Base-by-base conservation (phyloP, 1,139 yeast genomes). In the Hyphopichia burtonii region DNA sequence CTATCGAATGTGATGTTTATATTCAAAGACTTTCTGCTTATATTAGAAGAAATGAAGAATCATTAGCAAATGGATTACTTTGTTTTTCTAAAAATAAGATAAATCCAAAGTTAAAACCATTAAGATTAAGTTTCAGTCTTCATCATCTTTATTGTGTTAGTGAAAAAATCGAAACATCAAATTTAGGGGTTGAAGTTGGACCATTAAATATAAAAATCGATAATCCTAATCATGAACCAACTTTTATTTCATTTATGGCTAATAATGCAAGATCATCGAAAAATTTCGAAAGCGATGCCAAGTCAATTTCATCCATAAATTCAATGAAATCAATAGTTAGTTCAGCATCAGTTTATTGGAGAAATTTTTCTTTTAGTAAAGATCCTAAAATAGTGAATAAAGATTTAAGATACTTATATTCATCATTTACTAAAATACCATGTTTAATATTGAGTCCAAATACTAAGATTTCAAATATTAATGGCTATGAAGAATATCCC, bases 401-500 rank as follows among this genome's bases (percentile, higher is more conserved):
- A 36, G 86, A 82, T 52, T 59, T 82, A 40, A 74, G 72, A 48
- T 82, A 82, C 58, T 57, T 82, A 32, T 79, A 80, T 54, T 76
- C 83, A n/a, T 80, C 84, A 9, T 82, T 82, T 58, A 78, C 86
- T 9, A 82, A 82, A 50, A 66, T 82, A 30, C 88, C 88, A 0
- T 80, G 87, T 53, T 67, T 82, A 41, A 66, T 83, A 27, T 57
- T 82, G 40, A 75, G 82, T 12, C 84, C 85, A 9, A 82, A 79
- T 45, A 71, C 81, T 9, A 79, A 78, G 46, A 74, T 82, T 18
- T 74, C 68, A 48, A 64, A 78, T 39, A 82, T 82, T 31, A 69
- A 68, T 39, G 82, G 83, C 2, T 83, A 80, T 55, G 87, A 82
- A 55, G 88, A 82, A 55, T 82, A 78, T 52, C 88, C 88, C 1